phyloP scores from a whole-genome alignment of 371 early-diverging fungal genomes.

The Ordospora colligata region DNA sequence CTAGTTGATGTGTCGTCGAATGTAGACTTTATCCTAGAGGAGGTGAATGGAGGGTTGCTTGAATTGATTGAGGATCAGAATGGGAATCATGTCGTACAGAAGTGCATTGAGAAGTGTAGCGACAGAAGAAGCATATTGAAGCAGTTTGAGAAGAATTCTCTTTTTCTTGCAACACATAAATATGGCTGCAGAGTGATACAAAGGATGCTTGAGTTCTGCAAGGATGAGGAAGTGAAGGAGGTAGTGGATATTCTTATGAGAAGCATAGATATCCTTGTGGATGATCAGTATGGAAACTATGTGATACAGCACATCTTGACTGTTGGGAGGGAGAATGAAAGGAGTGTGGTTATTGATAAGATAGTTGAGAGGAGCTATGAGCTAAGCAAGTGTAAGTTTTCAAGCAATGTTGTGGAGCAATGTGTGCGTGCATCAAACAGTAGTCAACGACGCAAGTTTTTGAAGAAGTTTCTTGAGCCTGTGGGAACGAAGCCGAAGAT shows the following conservation, averaged over 20 bases:
- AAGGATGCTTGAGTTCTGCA: conserved; percentile 84
- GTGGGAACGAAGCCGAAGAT: conserved; percentile 67
- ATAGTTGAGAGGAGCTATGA: conserved; percentile 62
- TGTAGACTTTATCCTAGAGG: conserved; percentile 66
- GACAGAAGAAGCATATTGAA: conserved; percentile 60
- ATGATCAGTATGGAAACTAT: conserved; percentile 99
- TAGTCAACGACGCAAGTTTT: conserved; percentile 28
- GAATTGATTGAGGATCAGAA: conserved; percentile 97
- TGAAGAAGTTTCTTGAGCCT: conserved; percentile 33
- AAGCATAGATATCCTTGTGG: conserved; percentile 75
- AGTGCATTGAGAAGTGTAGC: conserved; percentile 73
- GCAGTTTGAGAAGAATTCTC: conserved; percentile 87
- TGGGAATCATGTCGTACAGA: conserved; percentile 99
- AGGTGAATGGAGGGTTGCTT: conserved; percentile 80
- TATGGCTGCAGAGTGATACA: conserved; percentile 99
- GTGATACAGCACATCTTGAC: conserved; percentile 97
- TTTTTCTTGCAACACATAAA: conserved; percentile 85
- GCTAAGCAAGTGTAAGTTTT: conserved; percentile 83
- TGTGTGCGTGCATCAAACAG: conserved; percentile 42
- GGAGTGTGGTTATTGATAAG: conserved; percentile 71
- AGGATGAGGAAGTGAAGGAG: conserved; percentile 14
- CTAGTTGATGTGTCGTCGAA: conserved; percentile 89
- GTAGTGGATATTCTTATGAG: conserved; percentile 61
- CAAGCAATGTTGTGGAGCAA: conserved; percentile 86
- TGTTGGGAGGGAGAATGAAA: conserved; percentile 66